These are phyloP conservation scores for Alternaria alternata DNA, from an alignment of 2,329 filamentous ascomycete species.

Conservation along the genomic window DNA sequence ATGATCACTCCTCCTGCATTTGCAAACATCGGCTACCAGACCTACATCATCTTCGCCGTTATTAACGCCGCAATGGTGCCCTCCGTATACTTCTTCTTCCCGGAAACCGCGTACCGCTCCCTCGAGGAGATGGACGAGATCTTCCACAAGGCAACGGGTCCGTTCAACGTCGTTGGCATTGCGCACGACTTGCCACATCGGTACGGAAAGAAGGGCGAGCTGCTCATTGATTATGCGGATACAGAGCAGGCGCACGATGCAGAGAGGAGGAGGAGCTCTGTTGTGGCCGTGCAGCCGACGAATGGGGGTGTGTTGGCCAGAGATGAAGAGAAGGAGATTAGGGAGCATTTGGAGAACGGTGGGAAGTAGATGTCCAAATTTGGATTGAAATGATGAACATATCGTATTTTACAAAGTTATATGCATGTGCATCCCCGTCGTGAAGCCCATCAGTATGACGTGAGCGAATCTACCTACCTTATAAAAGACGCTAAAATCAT, in stretches of 20 bases:
- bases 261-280: constrained; percentile 41
- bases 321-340: constrained; percentile 9
- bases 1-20: constrained; percentile 72
- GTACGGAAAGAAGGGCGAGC: constrained; percentile 66
- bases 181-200: constrained; percentile 62
- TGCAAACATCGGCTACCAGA: constrained; percentile 62
- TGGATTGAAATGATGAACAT: not conserved
- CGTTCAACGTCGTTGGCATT: constrained; percentile 60
- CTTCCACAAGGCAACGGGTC: constrained; percentile 63
- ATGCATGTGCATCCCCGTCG: not conserved
- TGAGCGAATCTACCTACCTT: not conserved
- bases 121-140: constrained; percentile 64
- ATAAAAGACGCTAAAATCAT: not conserved
- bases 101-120: constrained; percentile 63
- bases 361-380: not conserved
- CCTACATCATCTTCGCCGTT: constrained; percentile 65
- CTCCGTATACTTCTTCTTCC: constrained; percentile 68
- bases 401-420: not conserved
- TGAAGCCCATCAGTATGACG: not conserved
- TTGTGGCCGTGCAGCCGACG: constrained; percentile 22
- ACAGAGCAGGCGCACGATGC: constrained; percentile 45
- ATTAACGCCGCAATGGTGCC: constrained; percentile 66
- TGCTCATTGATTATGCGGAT: constrained; percentile 62
- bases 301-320: constrained; percentile 10
- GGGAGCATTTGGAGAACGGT: constrained; percentile 12